These are phyloP conservation scores for Talaromyces marneffei DNA, from an alignment of 2,329 filamentous ascomycete genomes.

Conservation along the genomic window DNA sequence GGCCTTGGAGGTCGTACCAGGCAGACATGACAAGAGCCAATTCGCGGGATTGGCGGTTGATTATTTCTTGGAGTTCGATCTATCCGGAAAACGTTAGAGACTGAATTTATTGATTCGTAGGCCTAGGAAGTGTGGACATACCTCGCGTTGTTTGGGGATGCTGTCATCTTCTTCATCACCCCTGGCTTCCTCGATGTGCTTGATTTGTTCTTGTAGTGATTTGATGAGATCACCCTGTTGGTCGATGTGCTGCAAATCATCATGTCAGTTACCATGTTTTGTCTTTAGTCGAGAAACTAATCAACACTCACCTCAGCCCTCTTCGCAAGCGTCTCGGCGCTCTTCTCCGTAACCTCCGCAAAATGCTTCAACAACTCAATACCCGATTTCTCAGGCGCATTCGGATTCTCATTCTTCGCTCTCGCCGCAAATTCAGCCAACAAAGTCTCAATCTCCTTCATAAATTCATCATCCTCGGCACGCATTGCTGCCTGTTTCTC, in stretches of 20 bases:
- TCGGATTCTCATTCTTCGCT: conserved; percentile 27
- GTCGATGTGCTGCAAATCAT: conserved; percentile 33
- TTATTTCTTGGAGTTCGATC: conserved; percentile 37
- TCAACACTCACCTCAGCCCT: conserved; percentile 37
- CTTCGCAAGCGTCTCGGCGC: conserved; percentile 37
- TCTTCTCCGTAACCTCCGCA: conserved; percentile 54
- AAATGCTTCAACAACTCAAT: conserved; percentile 39
- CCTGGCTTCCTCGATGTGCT: conserved; percentile 34
- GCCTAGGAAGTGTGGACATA: conserved; percentile 17
- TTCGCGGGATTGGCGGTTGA: conserved; percentile 39
- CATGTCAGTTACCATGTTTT: not conserved
- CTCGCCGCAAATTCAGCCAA: conserved; percentile 36
- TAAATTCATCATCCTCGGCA: conserved; percentile 36
- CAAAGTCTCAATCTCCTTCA: conserved; percentile 38
- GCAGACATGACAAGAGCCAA: conserved; percentile 42
- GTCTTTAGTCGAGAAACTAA: not conserved
- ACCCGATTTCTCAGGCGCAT: conserved; percentile 31
- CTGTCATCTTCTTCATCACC: conserved; percentile 21
- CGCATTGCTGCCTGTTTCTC: conserved; percentile 35
- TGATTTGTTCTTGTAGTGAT: conserved; percentile 37
- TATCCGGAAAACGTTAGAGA: conserved; percentile 15
- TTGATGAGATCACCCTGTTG: conserved; percentile 41
- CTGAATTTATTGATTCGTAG: not conserved
- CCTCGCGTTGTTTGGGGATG: conserved; percentile 37
- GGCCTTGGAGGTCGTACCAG: conserved; percentile 44